Evolutionary conservation across 2,329 filamentous ascomycete genomes (phyloP), one percentile per base, ranked within the genome.

Genomic region (Trichothecium roseum): DNA sequence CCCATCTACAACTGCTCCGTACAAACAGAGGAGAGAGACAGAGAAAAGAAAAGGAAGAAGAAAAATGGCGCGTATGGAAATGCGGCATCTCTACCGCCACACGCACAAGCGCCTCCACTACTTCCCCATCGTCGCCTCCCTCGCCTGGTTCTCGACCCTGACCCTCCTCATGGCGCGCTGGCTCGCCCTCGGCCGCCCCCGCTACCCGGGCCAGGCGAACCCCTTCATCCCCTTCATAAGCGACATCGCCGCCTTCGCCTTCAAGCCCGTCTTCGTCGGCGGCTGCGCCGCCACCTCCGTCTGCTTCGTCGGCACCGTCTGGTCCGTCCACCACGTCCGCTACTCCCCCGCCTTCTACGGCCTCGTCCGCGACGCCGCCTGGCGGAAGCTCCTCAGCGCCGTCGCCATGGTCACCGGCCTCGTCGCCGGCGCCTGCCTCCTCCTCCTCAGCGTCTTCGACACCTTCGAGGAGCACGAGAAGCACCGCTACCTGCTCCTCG

Each of bases 391-490:
- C 12, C 14, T 38, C 18, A 38, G 37, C 28, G 37, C 27, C n/a
- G n/a, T 38, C 12, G 37, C 37, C 37, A 38, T 35, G 37, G 14
- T 38, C 32, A 30, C 17, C 9, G 37, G 37, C 7, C 28, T 38
- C 12, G 28, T 31, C 2, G 37, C 37, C 2, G 37, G 37, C 2
- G 13, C 30, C 12, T 38, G 32, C 20, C 32, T 38, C 13, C 28
- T 38, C 7, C 37, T 38, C 2, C 37, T 38, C 8, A 38, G 37
- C 32, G 24, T 38, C 13, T 38, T 38, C 14, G 37, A 38, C 20
- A 38, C 37, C 5, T 38, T 38, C 16, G 32, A 38, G 28, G 28
- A 30, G 32, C 37, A 38, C 17, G 32, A 38, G 37, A 35, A 38
- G 32, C 37, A 38, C 28, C 18, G 15, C 17, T 38, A 18, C 18